These are phyloP conservation scores for Candida mesenterica DNA, from an alignment of 1,139 yeast species.

Conservation along the genomic window DNA sequence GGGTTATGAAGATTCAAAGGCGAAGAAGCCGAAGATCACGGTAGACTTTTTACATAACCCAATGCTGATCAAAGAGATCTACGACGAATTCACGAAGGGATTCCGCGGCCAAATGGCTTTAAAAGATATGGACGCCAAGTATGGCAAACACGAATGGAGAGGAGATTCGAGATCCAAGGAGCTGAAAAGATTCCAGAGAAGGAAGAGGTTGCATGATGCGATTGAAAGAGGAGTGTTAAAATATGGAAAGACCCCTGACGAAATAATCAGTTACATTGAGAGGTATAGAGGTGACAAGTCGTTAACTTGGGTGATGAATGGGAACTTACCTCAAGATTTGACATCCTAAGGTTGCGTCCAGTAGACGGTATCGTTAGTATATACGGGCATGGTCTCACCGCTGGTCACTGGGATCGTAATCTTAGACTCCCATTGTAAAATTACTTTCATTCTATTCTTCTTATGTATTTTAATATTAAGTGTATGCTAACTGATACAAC, in stretches of 20 bases:
- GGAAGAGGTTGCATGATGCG: slow-evolving; percentile 47
- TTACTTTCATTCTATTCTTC: too few species aligned
- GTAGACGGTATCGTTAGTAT: too few species aligned
- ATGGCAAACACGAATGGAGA: slow-evolving; percentile 48
- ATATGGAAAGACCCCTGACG: slow-evolving; percentile 44
- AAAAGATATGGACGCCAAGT: slow-evolving; percentile 43
- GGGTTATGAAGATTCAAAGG: slow-evolving; percentile 8
- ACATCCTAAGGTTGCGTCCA: slow-evolving; percentile 5
- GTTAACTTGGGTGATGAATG: slow-evolving; percentile 52
- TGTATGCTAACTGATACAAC: too few species aligned
- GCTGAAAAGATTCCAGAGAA: slow-evolving; percentile 44
- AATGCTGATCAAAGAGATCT: slow-evolving; percentile 45
- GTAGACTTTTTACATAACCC: slow-evolving; percentile 48
- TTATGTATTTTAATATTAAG: too few species aligned
- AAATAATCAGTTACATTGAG: slow-evolving; percentile 42
- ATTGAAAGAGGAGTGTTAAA: slow-evolving; percentile 42
- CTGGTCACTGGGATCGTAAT: too few species aligned
- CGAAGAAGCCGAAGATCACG: slow-evolving; percentile 36
- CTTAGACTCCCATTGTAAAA: too few species aligned
- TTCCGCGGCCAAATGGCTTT: slow-evolving; percentile 48
- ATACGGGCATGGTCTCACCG: too few species aligned
- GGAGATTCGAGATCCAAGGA: slow-evolving; percentile 51
- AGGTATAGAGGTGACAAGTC: slow-evolving; percentile 45
- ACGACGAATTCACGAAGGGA: slow-evolving; percentile 48
- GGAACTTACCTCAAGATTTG: slow-evolving; percentile 43